phyloP scores from a whole-genome alignment of 2,329 filamentous ascomycete species.

The Hypoxylon sp. region DNA sequence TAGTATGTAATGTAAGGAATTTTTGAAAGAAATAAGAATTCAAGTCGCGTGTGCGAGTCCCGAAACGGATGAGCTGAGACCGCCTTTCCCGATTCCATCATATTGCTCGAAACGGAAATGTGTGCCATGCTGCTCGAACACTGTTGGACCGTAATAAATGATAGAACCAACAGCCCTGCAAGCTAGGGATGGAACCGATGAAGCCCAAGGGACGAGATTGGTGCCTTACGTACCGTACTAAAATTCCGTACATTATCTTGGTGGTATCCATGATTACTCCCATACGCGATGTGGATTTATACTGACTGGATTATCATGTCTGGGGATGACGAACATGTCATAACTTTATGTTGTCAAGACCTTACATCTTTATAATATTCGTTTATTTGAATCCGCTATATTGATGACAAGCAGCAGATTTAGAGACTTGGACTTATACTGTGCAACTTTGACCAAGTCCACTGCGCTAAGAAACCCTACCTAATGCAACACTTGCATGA shows the following conservation, averaged over 20 bases:
- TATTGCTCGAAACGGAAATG: constrained; percentile 44
- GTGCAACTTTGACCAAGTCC: not conserved
- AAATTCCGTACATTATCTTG: constrained; percentile 6
- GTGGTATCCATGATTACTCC: constrained; percentile 1
- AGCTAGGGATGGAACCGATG: constrained; percentile 42
- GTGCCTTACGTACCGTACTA: constrained; percentile 41
- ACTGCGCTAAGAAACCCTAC: constrained; percentile 18
- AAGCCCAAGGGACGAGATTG: constrained; percentile 48
- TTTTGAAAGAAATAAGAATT: constrained; percentile 30
- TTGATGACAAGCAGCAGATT: not conserved
- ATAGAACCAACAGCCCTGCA: constrained; percentile 27
- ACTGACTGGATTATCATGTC: not conserved
- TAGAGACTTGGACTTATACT: not conserved
- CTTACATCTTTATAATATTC: not conserved
- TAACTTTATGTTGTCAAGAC: not conserved
- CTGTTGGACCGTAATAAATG: constrained; percentile 38
- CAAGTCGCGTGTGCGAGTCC: constrained; percentile 35
- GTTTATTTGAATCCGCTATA: not conserved
- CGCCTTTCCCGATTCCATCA: constrained; percentile 44
- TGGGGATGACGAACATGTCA: not conserved
- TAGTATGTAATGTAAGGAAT: not conserved
- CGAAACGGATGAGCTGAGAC: constrained; percentile 44
- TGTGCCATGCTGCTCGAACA: constrained; percentile 40
- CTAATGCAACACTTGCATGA: constrained; percentile 46
- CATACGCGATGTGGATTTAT: not conserved